Evolutionary conservation across 73 alveolate genomes (phyloP).

Genomic region (Halteria grandinella): DNA sequence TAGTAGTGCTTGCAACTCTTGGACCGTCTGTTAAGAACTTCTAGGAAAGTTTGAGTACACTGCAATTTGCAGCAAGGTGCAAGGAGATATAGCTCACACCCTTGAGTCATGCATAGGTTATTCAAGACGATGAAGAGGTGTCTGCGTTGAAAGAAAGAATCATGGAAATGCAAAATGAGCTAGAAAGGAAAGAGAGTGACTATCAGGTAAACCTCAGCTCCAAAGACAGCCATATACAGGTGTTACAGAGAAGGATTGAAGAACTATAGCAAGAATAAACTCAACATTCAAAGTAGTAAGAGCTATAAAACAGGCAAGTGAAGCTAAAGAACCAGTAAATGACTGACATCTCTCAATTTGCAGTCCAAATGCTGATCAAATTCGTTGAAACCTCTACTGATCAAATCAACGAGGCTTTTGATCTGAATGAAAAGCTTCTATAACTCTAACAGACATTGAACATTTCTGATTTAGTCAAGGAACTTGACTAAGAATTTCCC

Average conservation of each 20-base stretch:
- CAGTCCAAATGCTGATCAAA: too few relatives aligned
- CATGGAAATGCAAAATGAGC: constrained; percentile 13
- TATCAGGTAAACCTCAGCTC: too few relatives aligned
- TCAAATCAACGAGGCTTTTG: neutral
- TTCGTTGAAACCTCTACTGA: too few relatives aligned
- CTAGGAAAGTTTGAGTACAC: constrained; percentile 57
- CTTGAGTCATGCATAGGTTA: neutral
- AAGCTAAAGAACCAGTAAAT: too few relatives aligned
- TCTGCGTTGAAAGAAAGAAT: constrained; percentile 23
- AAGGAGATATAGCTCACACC: constrained; percentile 51
- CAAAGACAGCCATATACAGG: too few relatives aligned
- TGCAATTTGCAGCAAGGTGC: constrained; percentile 66
- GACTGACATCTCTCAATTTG: too few relatives aligned
- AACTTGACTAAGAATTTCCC: constrained; percentile 36
- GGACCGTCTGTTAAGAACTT: constrained; percentile 38
- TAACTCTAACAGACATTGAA: too few relatives aligned
- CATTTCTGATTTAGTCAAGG: neutral
- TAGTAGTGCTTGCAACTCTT: constrained; percentile 55
- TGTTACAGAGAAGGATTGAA: too few relatives aligned
- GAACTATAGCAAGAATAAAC: too few relatives aligned
- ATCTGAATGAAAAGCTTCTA: neutral
- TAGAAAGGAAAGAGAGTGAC: constrained; percentile 32
- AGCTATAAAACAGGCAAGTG: too few relatives aligned
- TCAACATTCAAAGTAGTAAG: too few relatives aligned
- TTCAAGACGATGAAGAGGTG: constrained; percentile 29